Conservation (phyloP, 2,329 filamentous ascomycete species). For the Dactylonectria macrodidyma region DNA sequence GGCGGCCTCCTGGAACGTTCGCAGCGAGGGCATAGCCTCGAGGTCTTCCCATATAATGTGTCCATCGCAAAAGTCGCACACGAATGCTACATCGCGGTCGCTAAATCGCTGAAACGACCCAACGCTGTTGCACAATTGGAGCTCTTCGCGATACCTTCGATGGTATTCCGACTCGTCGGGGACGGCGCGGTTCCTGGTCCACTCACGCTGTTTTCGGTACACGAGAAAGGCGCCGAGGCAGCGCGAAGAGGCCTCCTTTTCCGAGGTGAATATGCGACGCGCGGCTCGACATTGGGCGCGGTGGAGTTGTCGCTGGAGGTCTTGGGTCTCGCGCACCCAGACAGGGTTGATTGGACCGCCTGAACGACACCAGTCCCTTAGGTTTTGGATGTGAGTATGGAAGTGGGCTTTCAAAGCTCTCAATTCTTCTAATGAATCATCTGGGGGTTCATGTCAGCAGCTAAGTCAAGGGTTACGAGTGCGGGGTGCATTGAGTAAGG, state of each 20-base stretch:
- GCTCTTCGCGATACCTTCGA: constrained; percentile 62
- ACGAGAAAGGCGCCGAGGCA: constrained; percentile 72
- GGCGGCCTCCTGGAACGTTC: constrained; percentile 52
- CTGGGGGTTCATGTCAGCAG: constrained; percentile 52
- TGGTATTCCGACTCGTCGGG: constrained; percentile 52
- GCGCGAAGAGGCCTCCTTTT: constrained; percentile 62
- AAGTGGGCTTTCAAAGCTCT: constrained; percentile 62
- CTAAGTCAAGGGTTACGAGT: constrained; percentile 21
- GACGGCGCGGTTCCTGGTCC: constrained; percentile 44
- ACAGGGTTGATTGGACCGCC: constrained; percentile 69
- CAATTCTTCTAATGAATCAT: constrained; percentile 67
- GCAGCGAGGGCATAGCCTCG: constrained; percentile 64
- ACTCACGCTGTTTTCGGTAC: constrained; percentile 63
- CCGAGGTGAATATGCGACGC: constrained; percentile 67
- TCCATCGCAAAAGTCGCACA: constrained; percentile 75
- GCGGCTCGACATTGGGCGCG: constrained; percentile 72
- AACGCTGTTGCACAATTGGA: constrained; percentile 65
- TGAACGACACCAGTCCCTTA: constrained; percentile 68
- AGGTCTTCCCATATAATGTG: constrained; percentile 72
- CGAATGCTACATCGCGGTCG: constrained; percentile 68
- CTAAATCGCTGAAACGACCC: constrained; percentile 71
- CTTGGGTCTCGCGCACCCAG: constrained; percentile 69
- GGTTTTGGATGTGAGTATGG: constrained; percentile 62
- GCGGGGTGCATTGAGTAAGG: constrained; percentile 5
- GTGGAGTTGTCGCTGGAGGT: constrained; percentile 67